Conservation (phyloP, 352 stramenopile species). For the Globisporangium uncinulatum region DNA sequence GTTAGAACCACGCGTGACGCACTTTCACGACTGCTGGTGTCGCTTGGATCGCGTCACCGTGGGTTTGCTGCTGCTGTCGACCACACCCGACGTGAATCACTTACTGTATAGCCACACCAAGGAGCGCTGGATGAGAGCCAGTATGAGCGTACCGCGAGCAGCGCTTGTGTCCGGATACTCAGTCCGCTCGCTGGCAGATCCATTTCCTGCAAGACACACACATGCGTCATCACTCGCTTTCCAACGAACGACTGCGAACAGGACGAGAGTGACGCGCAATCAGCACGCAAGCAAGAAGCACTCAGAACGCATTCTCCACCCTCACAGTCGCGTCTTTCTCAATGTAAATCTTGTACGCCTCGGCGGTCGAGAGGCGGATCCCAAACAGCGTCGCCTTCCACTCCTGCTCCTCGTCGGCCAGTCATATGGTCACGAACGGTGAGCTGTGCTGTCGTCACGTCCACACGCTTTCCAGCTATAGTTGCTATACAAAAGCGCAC, state of each 20-base stretch:
- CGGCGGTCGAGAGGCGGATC: conserved; percentile 53
- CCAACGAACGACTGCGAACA: background rate
- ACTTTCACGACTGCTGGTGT: background rate
- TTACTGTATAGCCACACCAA: background rate
- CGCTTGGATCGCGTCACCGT: background rate
- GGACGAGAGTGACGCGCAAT: background rate
- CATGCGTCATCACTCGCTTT: background rate
- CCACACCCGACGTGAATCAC: background rate
- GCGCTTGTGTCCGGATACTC: conserved; percentile 11
- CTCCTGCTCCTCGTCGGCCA: conserved; percentile 15
- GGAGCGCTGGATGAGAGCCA: no score
- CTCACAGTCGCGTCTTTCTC: conserved; percentile 67
- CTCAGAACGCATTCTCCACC: conserved; percentile 6
- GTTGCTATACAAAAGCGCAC: background rate
- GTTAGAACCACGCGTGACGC: background rate
- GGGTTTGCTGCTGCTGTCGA: background rate
- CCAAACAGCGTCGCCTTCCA: conserved; percentile 53
- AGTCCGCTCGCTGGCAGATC: conserved; percentile 7
- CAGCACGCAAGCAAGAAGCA: background rate
- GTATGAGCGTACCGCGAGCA: conserved; percentile 9
- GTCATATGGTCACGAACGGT: no score
- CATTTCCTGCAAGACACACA: background rate
- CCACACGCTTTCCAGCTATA: no score
- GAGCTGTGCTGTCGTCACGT: no score
- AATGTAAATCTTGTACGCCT: conserved; percentile 81